Percentiles rank a stretch among this genome's conserved stretches.
Conservation (phyloP, 768 basidiomycete genomes). For the Auricularia sp. region DNA sequence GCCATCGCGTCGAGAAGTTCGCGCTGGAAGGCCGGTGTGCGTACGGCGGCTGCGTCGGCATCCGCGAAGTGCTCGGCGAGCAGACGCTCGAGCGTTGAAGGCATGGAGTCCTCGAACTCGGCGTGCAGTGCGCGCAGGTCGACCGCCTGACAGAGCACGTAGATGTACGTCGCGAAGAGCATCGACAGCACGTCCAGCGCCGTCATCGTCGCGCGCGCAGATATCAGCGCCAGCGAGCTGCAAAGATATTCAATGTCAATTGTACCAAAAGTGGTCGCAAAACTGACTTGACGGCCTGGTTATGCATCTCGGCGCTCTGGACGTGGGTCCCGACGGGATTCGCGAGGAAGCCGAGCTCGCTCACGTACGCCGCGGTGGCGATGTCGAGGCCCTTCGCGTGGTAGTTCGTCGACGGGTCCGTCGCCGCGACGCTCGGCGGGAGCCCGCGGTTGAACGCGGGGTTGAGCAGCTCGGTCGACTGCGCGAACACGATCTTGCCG, state of each 20-base stretch:
- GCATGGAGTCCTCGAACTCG: slow-evolving; percentile 47
- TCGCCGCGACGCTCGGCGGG: slow-evolving; percentile 69
- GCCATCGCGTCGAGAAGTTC: slow-evolving; percentile 36
- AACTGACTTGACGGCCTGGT: slow-evolving; percentile 75
- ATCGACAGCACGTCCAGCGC: slow-evolving; percentile 71
- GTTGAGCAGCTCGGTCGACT: slow-evolving; percentile 64
- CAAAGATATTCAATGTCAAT: too few relatives aligned
- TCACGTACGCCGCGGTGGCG: slow-evolving; percentile 68
- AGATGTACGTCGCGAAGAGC: slow-evolving; percentile 66
- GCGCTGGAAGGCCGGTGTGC: slow-evolving; percentile 18
- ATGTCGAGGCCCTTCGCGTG: slow-evolving; percentile 82
- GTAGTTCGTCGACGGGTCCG: slow-evolving; percentile 74
- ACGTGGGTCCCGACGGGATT: slow-evolving; percentile 79
- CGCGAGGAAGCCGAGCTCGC: slow-evolving; percentile 74
- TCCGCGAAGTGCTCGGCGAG: slow-evolving; percentile 34
- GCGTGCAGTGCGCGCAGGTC: slow-evolving; percentile 70
- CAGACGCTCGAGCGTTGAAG: slow-evolving; percentile 40
- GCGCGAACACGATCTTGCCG: slow-evolving; percentile 60
- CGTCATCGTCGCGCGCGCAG: slow-evolving; percentile 68
- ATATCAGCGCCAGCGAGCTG: slow-evolving; percentile 72
- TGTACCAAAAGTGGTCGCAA: too few relatives aligned
- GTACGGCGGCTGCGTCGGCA: slow-evolving; percentile 25
- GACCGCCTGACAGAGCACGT: slow-evolving; percentile 74
- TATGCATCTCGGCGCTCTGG: slow-evolving; percentile 86
- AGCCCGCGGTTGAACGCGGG: slow-evolving; percentile 78